Evolutionary conservation across 495 filamentous ascomycete genomes (phyloP), one percentile per base, ranked within the genome.

Genomic region (Aspergillus cavernicola): DNA sequence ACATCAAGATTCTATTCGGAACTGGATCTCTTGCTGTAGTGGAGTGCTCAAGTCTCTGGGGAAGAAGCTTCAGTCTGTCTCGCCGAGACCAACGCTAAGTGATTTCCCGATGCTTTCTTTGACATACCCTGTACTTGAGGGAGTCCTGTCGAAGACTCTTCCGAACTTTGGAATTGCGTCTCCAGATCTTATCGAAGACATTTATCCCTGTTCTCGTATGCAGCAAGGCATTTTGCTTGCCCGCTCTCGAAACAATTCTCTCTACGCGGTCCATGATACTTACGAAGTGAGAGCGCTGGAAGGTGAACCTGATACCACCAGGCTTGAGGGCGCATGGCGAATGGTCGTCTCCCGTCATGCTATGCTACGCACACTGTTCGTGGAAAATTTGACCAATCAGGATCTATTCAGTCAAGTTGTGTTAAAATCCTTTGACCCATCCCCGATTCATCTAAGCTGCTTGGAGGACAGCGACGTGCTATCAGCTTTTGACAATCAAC

Each of bases 191-290:
- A 56, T 82, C 6, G 80, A 89, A 61, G 80, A 84, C 47, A 77
- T 79, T 16, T 88, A 87, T 52, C 84, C 84, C 4, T 85, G 81
- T 50, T 84, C 85, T 7, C 78, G 79, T 2, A 83, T 86, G 61
- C 86, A 90, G 56, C 78, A 86, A 56, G 85, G 79, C 29, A 80
- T 89, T 16, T 59, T 89, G 8, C 77, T 86, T 31, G 82, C 81
- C 44, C 81, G 80, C 10, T 68, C 77, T 22, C 69, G 80, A 28
- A 69, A 82, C 38, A 75, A 74, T 12, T 79, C 78, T 6, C 72
- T 80, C 38, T 88, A 85, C 57, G 80, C 81, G 15, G 72, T 82
- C 4, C 76, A 83, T 48, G 80, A 76, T 42, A 84, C 83, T 1
- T 85, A 82, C 53, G 79, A 85, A 51, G 75, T 88, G 22, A 74